Evolutionary conservation across 164 flowering plant species (phyloP).

Genomic region (Cinnamomum micranthum): DNA sequence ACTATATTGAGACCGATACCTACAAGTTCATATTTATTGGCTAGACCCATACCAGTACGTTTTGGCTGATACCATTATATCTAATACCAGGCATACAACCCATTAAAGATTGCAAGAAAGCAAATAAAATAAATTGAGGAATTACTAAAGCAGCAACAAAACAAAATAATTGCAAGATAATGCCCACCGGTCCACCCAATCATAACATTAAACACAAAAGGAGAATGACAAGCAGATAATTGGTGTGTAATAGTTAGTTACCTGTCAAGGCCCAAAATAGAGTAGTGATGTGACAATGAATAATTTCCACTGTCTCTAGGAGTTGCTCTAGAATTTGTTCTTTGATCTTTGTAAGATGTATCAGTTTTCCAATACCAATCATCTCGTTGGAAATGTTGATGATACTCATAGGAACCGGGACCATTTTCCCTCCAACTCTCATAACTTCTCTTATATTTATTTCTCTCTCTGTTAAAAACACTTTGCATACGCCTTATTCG

Average conservation of each 20-base stretch:
- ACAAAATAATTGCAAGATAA: no score
- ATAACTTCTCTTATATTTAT: slow-evolving; percentile 62
- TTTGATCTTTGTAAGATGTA: slow-evolving; percentile 44
- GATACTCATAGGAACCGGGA: slow-evolving; percentile 50
- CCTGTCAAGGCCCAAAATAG: slow-evolving; percentile 94
- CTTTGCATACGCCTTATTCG: slow-evolving; percentile 98
- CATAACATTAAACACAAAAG: background rate
- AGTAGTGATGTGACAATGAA: slow-evolving; percentile 82
- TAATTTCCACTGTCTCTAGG: slow-evolving; percentile 36
- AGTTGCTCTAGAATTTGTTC: slow-evolving; percentile 42
- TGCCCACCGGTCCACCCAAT: no score
- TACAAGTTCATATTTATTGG: no score
- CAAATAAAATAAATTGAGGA: no score
- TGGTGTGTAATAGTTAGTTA: slow-evolving; percentile 18
- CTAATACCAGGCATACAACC: no score
- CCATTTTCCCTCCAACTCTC: slow-evolving; percentile 86
- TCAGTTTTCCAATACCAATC: slow-evolving; percentile 84
- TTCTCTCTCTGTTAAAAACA: slow-evolving; percentile 92
- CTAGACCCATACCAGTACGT: no score
- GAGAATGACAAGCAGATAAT: background rate
- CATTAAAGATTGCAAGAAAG: no score
- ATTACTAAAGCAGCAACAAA: no score
- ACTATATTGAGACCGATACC: no score
- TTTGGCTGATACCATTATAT: no score
- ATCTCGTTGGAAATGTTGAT: slow-evolving; percentile 82